Conservation (phyloP, 1,139 yeast genomes). For the Candida anutae region DNA sequence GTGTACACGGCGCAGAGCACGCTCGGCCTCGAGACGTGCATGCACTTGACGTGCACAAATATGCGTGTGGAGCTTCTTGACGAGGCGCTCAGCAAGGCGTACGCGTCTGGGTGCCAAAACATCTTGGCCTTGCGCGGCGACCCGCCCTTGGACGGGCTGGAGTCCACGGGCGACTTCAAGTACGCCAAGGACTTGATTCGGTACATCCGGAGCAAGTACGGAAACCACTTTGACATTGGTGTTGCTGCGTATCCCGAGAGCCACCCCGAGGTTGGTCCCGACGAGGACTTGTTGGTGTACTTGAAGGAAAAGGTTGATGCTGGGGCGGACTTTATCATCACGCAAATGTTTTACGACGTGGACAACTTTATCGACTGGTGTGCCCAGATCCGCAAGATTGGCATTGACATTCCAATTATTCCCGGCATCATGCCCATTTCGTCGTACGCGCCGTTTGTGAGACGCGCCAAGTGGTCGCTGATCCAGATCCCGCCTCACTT, state of each 20-base stretch:
- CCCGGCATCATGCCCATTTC: slow-evolving; percentile 99
- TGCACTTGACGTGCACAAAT: slow-evolving; percentile 96
- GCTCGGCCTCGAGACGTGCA: slow-evolving; percentile 92
- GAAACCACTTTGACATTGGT: slow-evolving; percentile 62
- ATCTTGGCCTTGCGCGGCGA: slow-evolving; percentile 84
- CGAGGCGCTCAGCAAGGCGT: slow-evolving; percentile 79
- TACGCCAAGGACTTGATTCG: slow-evolving; percentile 61
- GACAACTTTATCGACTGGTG: slow-evolving; percentile 86
- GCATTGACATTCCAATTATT: slow-evolving; percentile 80
- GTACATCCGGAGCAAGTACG: slow-evolving; percentile 49
- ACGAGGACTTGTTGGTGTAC: slow-evolving; percentile 49
- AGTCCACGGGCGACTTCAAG: slow-evolving; percentile 62
- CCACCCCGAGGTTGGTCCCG: slow-evolving; percentile 71
- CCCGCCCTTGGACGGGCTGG: slow-evolving; percentile 59
- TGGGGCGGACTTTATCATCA: slow-evolving; percentile 88
- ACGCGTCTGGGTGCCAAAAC: slow-evolving; percentile 88
- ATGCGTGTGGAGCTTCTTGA: slow-evolving; percentile 82
- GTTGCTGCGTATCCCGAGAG: slow-evolving; percentile 77
- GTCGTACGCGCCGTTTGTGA: slow-evolving; percentile 82
- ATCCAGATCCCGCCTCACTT: slow-evolving; percentile 72
- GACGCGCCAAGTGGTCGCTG: slow-evolving; percentile 94
- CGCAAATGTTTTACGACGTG: slow-evolving; percentile 89
- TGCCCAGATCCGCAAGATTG: slow-evolving; percentile 55
- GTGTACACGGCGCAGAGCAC: slow-evolving; percentile 87
- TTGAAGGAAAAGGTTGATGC: slow-evolving; percentile 85